These are phyloP conservation scores for Vachellia pachyceras DNA, from an alignment of 306 rosid species.

Conservation along the genomic window DNA sequence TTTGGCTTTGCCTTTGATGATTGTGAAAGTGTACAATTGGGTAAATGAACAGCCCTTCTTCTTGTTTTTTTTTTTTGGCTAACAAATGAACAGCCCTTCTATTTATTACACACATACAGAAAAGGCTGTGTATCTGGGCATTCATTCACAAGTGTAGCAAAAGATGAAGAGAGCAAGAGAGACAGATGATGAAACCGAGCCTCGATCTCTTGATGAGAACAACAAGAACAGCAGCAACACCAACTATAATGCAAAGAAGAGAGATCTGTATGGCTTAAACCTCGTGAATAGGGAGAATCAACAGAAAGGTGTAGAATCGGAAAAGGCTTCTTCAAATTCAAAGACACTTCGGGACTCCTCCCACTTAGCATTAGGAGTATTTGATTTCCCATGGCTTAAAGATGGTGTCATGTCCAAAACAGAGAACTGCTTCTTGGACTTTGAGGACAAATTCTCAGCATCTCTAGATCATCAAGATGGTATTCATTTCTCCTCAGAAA, in stretches of 20 bases:
- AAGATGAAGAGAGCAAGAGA: constrained; percentile 62
- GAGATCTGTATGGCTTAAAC: constrained; percentile 38
- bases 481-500: constrained; percentile 46
- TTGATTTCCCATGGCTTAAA: constrained; percentile 95
- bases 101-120: constrained; percentile 35
- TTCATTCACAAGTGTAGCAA: constrained; percentile 47
- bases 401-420: constrained; percentile 71
- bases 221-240: constrained; percentile 5
- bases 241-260: constrained; percentile 44
- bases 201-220: constrained; percentile 1
- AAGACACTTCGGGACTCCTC: constrained; percentile 35
- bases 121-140: constrained; percentile 11
- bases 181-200: constrained; percentile 41
- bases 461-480: constrained; percentile 34
- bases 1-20: not conserved
- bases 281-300: constrained; percentile 21
- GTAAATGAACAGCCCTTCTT: constrained; percentile 1
- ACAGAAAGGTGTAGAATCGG: constrained; percentile 35
- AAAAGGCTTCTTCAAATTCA: constrained; percentile 15
- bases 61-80: not conserved
- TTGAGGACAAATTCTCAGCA: constrained; percentile 67
- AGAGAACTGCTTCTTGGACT: constrained; percentile 53
- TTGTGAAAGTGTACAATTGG: not conserved
- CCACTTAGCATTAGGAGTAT: constrained; percentile 56
- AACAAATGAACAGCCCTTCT: not conserved